phyloP scores from a whole-genome alignment of 768 basidiomycete genomes.

The Suillus spraguei region DNA sequence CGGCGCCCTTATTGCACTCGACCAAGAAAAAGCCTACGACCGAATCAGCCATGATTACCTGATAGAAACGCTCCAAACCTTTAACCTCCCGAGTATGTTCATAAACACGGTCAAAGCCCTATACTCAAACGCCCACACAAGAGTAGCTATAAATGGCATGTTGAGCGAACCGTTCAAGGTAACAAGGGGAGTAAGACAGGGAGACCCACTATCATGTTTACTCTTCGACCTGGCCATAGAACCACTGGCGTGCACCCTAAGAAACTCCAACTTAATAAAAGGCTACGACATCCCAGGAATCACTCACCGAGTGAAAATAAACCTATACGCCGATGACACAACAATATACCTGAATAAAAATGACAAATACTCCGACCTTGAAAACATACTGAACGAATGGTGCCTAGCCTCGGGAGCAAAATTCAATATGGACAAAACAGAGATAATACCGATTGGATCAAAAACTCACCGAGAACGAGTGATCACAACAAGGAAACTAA shows the following conservation, averaged over 20 bases:
- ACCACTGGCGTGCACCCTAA: slow-evolving; percentile 27
- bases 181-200: slow-evolving; percentile 36
- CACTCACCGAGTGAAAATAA: neutral
- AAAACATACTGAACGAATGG: slow-evolving; percentile 18
- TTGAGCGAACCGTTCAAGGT: slow-evolving; percentile 18
- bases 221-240: slow-evolving; percentile 36
- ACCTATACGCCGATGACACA: slow-evolving; percentile 1
- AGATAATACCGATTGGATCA: too few species aligned
- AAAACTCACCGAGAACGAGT: too few species aligned
- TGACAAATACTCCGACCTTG: slow-evolving; percentile 13
- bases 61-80: slow-evolving; percentile 25
- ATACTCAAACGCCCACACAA: slow-evolving; percentile 32
- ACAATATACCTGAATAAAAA: slow-evolving; percentile 22
- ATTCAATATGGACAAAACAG: slow-evolving; percentile 27
- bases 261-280: slow-evolving; percentile 25
- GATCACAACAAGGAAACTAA: too few species aligned
- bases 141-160: slow-evolving; percentile 36
- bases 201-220: slow-evolving; percentile 36
- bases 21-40: slow-evolving; percentile 45
- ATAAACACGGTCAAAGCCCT: slow-evolving; percentile 26
- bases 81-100: slow-evolving; percentile 30
- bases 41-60: slow-evolving; percentile 38
- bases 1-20: slow-evolving; percentile 32
- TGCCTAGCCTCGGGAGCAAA: slow-evolving; percentile 17
- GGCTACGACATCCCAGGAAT: too few species aligned